These are phyloP conservation scores for Xylaria acuta DNA, from an alignment of 495 filamentous ascomycete species.

Conservation along the genomic window DNA sequence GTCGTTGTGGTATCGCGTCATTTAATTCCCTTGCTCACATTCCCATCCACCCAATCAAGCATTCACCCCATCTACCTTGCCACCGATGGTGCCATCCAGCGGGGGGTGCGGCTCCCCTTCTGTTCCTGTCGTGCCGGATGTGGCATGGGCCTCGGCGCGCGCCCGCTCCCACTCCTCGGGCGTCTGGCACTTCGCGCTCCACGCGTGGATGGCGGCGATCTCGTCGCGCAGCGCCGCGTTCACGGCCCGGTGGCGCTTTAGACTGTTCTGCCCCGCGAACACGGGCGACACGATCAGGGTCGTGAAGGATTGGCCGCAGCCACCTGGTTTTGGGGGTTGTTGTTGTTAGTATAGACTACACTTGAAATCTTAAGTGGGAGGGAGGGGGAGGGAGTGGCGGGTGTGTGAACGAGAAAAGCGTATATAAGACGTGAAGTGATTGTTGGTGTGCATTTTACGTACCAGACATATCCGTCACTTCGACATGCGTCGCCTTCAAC, in stretches of 20 bases:
- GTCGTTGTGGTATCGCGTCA: neutral
- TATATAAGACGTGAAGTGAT: neutral
- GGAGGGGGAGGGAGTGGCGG: neutral
- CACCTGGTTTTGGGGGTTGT: constrained; percentile 61
- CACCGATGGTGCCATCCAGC: constrained; percentile 48
- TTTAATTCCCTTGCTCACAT: neutral
- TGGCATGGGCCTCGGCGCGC: constrained; percentile 46
- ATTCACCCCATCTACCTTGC: constrained; percentile 49
- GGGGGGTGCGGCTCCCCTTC: constrained; percentile 43
- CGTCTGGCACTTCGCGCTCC: constrained; percentile 96
- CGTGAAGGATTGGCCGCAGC: constrained; percentile 95
- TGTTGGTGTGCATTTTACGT: constrained; percentile 28
- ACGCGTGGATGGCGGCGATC: constrained; percentile 96
- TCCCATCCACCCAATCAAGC: constrained; percentile 32
- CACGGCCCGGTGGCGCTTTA: constrained; percentile 87
- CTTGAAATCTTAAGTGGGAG: neutral
- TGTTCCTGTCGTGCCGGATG: neutral
- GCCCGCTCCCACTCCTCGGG: constrained; percentile 89
- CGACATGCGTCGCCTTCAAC: constrained; percentile 82
- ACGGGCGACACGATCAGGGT: constrained; percentile 87
- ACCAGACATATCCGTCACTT: constrained; percentile 95
- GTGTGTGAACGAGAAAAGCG: constrained; percentile 9
- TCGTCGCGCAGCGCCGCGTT: constrained; percentile 89
- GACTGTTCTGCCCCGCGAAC: constrained; percentile 85
- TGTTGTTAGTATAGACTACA: neutral